phyloP scores from a whole-genome alignment of 805 yeast genomes.

The Candida namnaoensis region DNA sequence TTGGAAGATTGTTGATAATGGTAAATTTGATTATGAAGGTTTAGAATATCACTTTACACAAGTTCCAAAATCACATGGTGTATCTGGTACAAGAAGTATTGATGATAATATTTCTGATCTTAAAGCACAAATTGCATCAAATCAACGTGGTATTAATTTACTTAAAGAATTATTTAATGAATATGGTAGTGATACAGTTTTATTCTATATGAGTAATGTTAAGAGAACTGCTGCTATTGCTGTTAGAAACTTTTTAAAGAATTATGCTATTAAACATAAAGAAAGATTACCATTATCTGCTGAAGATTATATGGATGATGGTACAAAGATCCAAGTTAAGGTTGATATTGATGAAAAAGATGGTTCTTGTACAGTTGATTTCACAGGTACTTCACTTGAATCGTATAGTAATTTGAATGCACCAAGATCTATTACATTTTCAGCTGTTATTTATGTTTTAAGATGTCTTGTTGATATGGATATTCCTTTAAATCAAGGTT shows the following conservation, averaged over 20 bases:
- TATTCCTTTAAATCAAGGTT: slow-evolving; percentile 51
- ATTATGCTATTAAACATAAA: slow-evolving; percentile 32
- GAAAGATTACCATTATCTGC: slow-evolving; percentile 30
- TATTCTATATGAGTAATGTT: slow-evolving; percentile 38
- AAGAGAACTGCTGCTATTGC: slow-evolving; percentile 38
- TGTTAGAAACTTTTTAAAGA: slow-evolving; percentile 25
- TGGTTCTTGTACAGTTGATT: slow-evolving; percentile 39
- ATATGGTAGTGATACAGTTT: slow-evolving; percentile 31
- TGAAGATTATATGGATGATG: slow-evolving; percentile 47
- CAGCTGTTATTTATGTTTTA: slow-evolving; percentile 45
- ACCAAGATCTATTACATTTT: slow-evolving; percentile 43
- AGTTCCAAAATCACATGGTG: slow-evolving; percentile 41
- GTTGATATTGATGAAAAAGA: slow-evolving; percentile 30
- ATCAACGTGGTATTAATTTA: slow-evolving; percentile 40
- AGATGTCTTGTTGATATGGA: slow-evolving; percentile 42
- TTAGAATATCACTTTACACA: slow-evolving; percentile 33
- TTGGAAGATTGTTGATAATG: slow-evolving; percentile 39
- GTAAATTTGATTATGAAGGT: slow-evolving; percentile 45
- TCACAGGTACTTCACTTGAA: slow-evolving; percentile 43
- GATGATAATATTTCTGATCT: slow-evolving; percentile 43
- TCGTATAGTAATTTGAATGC: slow-evolving; percentile 46
- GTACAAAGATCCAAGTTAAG: slow-evolving; percentile 35
- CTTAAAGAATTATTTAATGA: slow-evolving; percentile 33
- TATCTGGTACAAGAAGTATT: slow-evolving; percentile 46
- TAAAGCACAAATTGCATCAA: slow-evolving; percentile 43